Evolutionary conservation across 1,139 yeast species (phyloP).

Genomic region (Sugiyamaella japonica): DNA sequence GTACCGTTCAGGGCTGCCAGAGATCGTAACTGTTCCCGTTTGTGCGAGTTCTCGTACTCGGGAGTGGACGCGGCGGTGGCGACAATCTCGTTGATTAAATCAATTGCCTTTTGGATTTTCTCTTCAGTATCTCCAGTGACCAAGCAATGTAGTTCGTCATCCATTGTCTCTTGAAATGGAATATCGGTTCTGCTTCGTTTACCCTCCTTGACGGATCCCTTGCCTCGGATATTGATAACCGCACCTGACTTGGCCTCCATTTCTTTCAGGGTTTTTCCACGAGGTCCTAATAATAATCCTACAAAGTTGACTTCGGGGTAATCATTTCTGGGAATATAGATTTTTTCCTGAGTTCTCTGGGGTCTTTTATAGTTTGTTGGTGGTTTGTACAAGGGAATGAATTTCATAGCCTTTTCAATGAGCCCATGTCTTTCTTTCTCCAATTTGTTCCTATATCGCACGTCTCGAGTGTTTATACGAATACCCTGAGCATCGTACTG

Average conservation of each 20-base stretch:
- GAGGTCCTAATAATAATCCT: conserved; percentile 89
- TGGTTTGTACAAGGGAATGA: conserved; percentile 76
- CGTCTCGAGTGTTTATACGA: conserved; percentile 81
- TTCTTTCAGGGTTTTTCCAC: conserved; percentile 85
- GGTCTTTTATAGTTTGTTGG: conserved; percentile 78
- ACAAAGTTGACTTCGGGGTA: conserved; percentile 92
- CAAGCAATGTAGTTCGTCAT: conserved; percentile 86
- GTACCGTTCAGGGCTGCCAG: conserved; percentile 95
- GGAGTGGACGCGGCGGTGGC: conserved; percentile 84
- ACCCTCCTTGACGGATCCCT: conserved; percentile 95
- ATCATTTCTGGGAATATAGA: conserved; percentile 81
- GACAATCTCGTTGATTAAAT: conserved; percentile 71
- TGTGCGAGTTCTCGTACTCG: conserved; percentile 88
- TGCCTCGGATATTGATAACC: conserved; percentile 81
- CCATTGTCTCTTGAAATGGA: conserved; percentile 50
- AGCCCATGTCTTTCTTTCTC: conserved; percentile 80
- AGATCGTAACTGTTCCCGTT: conserved; percentile 86
- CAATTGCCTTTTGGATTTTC: conserved; percentile 72
- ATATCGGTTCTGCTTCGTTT: conserved; percentile 51
- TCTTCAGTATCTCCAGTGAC: conserved; percentile 83
- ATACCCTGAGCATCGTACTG: conserved; percentile 79
- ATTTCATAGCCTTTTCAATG: conserved; percentile 69
- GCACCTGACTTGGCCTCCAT: conserved; percentile 87
- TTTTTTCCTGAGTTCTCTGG: conserved; percentile 73
- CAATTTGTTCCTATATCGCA: conserved; percentile 56